phyloP scores from a whole-genome alignment of 148 eudicot genomes.

The Hydrangea macrophylla region DNA sequence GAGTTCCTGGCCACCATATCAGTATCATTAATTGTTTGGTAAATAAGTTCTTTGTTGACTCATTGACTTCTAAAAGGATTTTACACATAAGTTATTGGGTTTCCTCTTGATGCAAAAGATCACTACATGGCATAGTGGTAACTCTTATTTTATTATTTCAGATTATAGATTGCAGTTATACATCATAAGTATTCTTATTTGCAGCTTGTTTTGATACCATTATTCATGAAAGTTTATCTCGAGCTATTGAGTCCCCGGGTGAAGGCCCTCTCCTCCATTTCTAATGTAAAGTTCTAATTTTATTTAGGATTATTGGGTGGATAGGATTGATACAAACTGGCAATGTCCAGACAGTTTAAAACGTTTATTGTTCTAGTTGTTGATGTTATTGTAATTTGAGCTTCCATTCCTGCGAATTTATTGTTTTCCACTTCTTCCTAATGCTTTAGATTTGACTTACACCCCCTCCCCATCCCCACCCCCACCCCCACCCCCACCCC shows the following conservation, averaged over 20 bases:
- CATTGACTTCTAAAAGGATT: not conserved
- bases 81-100: no score
- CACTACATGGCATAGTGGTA: no score
- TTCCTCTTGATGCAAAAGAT: no score
- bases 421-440: no score
- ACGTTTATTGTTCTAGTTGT: not conserved
- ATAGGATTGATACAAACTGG: not conserved
- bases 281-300: no score
- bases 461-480: not conserved
- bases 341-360: not conserved
- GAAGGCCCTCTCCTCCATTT: not conserved
- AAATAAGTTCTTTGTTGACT: no score
- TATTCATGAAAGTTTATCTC: no score
- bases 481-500: not conserved
- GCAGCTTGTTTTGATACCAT: no score
- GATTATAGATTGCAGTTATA: no score
- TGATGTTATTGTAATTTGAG: not conserved
- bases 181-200: not conserved
- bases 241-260: not conserved
- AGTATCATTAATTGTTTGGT: not conserved
- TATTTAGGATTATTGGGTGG: no score
- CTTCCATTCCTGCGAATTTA: no score
- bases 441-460: not conserved
- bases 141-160: no score
- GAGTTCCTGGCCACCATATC: not conserved